These are phyloP conservation scores for Vararia minispora DNA, from an alignment of 768 basidiomycete species.

Conservation along the genomic window DNA sequence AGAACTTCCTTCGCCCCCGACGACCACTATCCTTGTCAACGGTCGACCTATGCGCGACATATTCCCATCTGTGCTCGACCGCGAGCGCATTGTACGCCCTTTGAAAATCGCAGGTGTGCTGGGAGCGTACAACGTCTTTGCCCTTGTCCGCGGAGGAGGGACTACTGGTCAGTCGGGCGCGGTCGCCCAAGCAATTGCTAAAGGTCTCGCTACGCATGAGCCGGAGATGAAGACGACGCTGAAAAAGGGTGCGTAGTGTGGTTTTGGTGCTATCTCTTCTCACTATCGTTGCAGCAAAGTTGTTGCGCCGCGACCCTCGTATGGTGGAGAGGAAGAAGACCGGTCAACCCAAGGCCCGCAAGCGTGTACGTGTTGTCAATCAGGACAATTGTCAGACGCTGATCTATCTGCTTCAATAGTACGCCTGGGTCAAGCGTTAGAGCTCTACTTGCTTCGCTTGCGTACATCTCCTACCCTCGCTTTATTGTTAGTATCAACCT, in stretches of 20 bases:
- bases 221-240: conserved; percentile 56
- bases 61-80: conserved; percentile 65
- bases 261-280: conserved; percentile 2
- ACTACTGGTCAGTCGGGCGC: conserved; percentile 91
- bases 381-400: conserved; percentile 10
- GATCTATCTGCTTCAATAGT: conserved; percentile 37
- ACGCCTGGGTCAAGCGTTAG: conserved; percentile 97
- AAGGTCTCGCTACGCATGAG: conserved; percentile 61
- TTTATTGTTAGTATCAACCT: too few relatives aligned
- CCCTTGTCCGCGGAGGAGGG: conserved; percentile 69
- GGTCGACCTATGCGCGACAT: conserved; percentile 68
- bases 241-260: conserved; percentile 50
- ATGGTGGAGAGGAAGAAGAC: conserved; percentile 99
- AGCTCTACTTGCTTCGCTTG: conserved; percentile 1
- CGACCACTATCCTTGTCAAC: conserved; percentile 74
- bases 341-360: conserved; percentile 83
- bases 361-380: conserved; percentile 51
- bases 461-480: neutral
- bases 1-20: conserved; percentile 14
- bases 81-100: conserved; percentile 75
- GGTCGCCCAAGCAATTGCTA: conserved; percentile 64
- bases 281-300: conserved; percentile 46
- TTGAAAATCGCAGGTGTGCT: conserved; percentile 74
- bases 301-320: conserved; percentile 85
- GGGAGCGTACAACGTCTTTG: conserved; percentile 68